These are phyloP conservation scores for Diaporthe sp. DNA, from an alignment of 2,329 filamentous ascomycete species.

Conservation along the genomic window DNA sequence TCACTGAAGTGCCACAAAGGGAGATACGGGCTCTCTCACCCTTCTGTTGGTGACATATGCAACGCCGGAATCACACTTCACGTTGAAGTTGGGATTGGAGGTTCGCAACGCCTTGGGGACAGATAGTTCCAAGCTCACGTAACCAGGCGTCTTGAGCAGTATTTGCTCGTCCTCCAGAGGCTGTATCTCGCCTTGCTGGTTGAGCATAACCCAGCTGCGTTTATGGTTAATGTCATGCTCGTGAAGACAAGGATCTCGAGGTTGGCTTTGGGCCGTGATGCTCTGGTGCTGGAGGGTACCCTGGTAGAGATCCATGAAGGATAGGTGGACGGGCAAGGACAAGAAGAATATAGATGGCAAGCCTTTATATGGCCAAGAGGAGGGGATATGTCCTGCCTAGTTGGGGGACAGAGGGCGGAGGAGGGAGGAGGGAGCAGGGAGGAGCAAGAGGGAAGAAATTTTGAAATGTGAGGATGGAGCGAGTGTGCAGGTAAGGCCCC, in stretches of 20 bases:
- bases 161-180: constrained; percentile 87
- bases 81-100: constrained; percentile 70
- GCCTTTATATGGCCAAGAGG: neutral
- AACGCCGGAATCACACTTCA: constrained; percentile 81
- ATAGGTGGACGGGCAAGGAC: constrained; percentile 35
- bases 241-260: constrained; percentile 53
- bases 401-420: neutral
- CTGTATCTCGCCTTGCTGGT: constrained; percentile 80
- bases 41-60: constrained; percentile 88
- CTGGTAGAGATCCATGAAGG: constrained; percentile 36
- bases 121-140: constrained; percentile 82
- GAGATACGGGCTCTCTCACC: constrained; percentile 68
- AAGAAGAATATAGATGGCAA: neutral
- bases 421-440: neutral
- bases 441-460: constrained; percentile 29
- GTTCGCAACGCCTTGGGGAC: constrained; percentile 76
- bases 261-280: constrained; percentile 59
- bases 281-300: constrained; percentile 41
- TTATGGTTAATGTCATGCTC: constrained; percentile 66
- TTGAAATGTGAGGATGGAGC: constrained; percentile 26
- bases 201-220: constrained; percentile 91
- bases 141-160: constrained; percentile 83
- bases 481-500: constrained; percentile 33
- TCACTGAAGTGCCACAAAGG: constrained; percentile 1
- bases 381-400: constrained; percentile 1